These are phyloP conservation scores for Pseudogymnoascus sp. DNA, from an alignment of 2,329 filamentous ascomycete species.

Conservation along the genomic window DNA sequence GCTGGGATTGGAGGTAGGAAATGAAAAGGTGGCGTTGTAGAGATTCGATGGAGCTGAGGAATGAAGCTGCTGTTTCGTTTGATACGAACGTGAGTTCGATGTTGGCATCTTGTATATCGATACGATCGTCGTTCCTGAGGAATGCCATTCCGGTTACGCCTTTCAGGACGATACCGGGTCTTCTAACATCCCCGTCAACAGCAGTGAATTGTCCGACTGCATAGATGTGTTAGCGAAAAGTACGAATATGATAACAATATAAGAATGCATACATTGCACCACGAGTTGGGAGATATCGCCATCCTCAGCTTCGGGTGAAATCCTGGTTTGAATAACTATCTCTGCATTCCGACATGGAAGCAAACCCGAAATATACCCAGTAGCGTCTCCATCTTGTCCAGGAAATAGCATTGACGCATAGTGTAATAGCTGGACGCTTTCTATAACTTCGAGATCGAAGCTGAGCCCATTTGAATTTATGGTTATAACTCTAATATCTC, in stretches of 20 bases:
- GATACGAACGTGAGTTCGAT: neutral
- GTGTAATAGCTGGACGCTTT: slow-evolving; percentile 2
- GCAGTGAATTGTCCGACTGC: neutral
- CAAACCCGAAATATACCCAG: neutral
- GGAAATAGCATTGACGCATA: neutral
- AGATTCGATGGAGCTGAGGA: neutral
- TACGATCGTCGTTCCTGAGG: neutral
- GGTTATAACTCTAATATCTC: neutral
- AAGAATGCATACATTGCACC: neutral
- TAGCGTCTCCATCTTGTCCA: neutral
- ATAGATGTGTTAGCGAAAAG: neutral
- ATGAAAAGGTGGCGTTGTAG: neutral
- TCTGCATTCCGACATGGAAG: slow-evolving; percentile 9
- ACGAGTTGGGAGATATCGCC: neutral
- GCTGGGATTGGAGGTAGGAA: neutral
- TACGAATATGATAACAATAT: neutral
- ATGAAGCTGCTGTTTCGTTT: neutral
- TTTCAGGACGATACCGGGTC: neutral
- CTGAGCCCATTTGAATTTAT: neutral
- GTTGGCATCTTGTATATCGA: neutral
- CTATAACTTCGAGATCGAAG: neutral
- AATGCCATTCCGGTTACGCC: neutral
- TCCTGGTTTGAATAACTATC: slow-evolving; percentile 7
- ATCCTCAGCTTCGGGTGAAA: neutral
- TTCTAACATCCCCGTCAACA: neutral